Conservation (phyloP, 371 early-diverging fungal genomes). For the Coemansia sp. region DNA sequence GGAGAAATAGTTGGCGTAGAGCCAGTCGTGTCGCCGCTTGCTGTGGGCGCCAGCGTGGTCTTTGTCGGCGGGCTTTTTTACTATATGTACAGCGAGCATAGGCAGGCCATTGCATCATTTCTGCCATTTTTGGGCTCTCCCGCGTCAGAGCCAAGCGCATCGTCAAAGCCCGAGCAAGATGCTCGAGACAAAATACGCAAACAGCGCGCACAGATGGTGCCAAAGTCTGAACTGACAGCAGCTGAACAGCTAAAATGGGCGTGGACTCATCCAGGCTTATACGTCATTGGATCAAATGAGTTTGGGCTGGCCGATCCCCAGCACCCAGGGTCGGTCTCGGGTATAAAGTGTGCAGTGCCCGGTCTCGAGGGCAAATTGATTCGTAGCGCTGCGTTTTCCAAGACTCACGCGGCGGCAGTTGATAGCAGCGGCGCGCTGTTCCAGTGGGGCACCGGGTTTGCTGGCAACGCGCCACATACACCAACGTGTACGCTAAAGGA, state of each 20-base stretch:
- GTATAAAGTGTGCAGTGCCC: conserved; percentile 23
- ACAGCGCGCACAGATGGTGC: conserved; percentile 18
- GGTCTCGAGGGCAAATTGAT: conserved; percentile 43
- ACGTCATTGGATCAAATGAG: conserved; percentile 46
- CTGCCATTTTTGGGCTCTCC: conserved; percentile 15
- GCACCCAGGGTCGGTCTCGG: conserved; percentile 17
- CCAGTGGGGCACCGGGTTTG: conserved; percentile 51
- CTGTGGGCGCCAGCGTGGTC: conserved; percentile 20
- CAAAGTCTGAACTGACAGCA: conserved; percentile 14
- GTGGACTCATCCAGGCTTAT: conserved; percentile 49
- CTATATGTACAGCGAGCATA: conserved; percentile 29
- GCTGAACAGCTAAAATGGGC: conserved; percentile 51
- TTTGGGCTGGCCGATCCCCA: conserved; percentile 44
- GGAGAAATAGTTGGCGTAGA: conserved; percentile 23
- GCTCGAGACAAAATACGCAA: conserved; percentile 5
- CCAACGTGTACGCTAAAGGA: conserved; percentile 32
- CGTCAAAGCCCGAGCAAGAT: background rate
- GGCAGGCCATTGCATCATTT: conserved; percentile 1
- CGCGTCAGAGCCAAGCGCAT: background rate
- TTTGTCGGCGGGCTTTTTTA: conserved; percentile 28
- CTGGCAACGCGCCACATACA: conserved; percentile 27
- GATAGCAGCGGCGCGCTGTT: conserved; percentile 41
- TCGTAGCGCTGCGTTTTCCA: conserved; percentile 40
- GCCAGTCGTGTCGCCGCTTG: conserved; percentile 29
- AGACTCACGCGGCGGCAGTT: conserved; percentile 45